These are phyloP conservation scores for Pythium brassicae DNA, from an alignment of 352 stramenopile species.

Conservation along the genomic window DNA sequence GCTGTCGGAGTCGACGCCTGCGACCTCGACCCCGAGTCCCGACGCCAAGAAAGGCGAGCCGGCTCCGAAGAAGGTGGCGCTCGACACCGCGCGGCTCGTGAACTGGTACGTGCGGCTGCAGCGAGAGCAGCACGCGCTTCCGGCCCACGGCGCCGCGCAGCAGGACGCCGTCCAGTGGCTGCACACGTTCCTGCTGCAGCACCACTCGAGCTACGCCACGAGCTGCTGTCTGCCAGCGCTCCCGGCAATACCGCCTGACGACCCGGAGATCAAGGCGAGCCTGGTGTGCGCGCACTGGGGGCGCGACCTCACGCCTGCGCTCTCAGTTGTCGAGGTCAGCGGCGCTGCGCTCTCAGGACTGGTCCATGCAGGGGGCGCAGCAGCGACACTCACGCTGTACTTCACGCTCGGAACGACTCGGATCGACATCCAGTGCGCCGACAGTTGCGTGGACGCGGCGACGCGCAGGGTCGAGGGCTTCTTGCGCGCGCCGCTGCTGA, in stretches of 20 bases:
- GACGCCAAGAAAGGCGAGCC: constrained; percentile 2
- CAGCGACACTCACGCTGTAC: constrained; percentile 30
- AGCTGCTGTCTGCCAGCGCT: constrained; percentile 45
- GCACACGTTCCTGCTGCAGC: constrained; percentile 53
- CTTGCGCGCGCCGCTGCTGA: constrained; percentile 42
- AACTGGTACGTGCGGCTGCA: constrained; percentile 63
- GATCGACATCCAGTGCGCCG: constrained; percentile 21
- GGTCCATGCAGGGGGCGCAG: constrained; percentile 1
- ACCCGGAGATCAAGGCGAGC: constrained; percentile 59
- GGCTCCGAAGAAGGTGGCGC: constrained; percentile 4
- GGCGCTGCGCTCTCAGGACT: background rate
- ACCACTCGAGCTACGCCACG: constrained; percentile 56
- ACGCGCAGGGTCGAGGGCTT: constrained; percentile 42
- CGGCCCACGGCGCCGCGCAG: constrained; percentile 20
- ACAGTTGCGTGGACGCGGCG: constrained; percentile 15
- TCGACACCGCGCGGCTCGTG: constrained; percentile 28
- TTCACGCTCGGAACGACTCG: constrained; percentile 61
- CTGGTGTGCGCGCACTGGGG: constrained; percentile 58
- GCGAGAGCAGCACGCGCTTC: constrained; percentile 41
- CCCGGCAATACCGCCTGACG: constrained; percentile 29
- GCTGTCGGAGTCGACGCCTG: constrained; percentile 18
- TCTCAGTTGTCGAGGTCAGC: constrained; percentile 7
- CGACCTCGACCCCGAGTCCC: background rate
- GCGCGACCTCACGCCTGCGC: constrained; percentile 46
- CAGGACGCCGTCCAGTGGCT: constrained; percentile 34